Conservation (phyloP, 768 basidiomycete species). For the Russula sp. region DNA sequence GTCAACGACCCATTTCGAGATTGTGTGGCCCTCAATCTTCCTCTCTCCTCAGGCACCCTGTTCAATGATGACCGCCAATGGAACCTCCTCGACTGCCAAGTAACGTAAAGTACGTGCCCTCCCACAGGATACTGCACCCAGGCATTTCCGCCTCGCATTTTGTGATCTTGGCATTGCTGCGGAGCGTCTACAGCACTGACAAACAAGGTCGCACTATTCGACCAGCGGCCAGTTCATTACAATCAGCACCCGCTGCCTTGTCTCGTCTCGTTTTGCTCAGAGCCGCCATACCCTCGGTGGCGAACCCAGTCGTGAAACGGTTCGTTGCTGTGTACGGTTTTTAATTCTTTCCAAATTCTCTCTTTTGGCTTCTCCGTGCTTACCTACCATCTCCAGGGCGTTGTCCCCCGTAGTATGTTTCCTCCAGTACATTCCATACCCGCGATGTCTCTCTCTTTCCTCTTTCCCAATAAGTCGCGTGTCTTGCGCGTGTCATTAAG, state of each 20-base stretch:
- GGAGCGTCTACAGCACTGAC: background rate
- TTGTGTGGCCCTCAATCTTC: background rate
- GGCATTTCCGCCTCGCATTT: background rate
- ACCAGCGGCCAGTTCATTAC: background rate
- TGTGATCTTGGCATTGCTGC: background rate
- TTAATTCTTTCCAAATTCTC: background rate
- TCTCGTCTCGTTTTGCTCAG: background rate
- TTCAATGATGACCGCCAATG: background rate
- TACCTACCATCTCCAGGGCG: constrained; percentile 14
- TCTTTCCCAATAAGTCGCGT: constrained; percentile 6
- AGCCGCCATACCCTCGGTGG: background rate
- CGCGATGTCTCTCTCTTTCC: background rate
- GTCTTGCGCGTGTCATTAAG: constrained; percentile 10
- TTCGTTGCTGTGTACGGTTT: constrained; percentile 15
- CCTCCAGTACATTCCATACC: constrained; percentile 5
- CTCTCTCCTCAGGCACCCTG: background rate
- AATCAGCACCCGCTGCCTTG: background rate
- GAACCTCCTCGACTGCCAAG: background rate
- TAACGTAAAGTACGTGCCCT: background rate
- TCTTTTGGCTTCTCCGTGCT: constrained; percentile 5
- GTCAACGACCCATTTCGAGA: too few species aligned
- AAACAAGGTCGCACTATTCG: background rate
- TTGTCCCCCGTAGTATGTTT: background rate
- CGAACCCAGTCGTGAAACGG: constrained; percentile 1
- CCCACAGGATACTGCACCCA: background rate